Percentiles rank a stretch among this genome's conserved stretches.
Evolutionary conservation across 2,329 filamentous ascomycete species (phyloP).

Genomic region (Zymoseptoria passerinii): DNA sequence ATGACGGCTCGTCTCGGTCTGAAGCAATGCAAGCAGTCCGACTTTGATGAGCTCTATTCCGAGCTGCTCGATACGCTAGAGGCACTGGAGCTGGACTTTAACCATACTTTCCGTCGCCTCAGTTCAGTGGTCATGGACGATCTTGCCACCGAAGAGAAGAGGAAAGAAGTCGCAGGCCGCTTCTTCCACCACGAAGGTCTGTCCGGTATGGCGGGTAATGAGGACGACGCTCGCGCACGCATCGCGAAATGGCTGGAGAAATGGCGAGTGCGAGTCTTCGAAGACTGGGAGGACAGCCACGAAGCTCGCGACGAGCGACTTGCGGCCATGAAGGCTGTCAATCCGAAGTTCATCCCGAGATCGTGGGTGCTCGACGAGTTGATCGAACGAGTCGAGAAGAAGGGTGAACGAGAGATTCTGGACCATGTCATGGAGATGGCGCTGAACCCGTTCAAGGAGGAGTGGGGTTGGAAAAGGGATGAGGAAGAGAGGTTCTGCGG

Average conservation of each 20-base stretch:
- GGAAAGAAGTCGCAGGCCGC: conserved; percentile 55
- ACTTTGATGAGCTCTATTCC: conserved; percentile 77
- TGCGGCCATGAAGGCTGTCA: conserved; percentile 70
- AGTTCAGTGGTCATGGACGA: conserved; percentile 55
- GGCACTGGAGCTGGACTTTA: conserved; percentile 78
- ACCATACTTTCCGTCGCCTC: conserved; percentile 82
- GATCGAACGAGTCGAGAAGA: conserved; percentile 79
- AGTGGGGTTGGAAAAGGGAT: conserved; percentile 57
- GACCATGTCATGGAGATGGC: conserved; percentile 73
- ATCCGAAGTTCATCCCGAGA: conserved; percentile 86
- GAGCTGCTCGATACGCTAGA: conserved; percentile 75
- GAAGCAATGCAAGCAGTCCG: conserved; percentile 56
- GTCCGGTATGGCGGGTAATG: conserved; percentile 48
- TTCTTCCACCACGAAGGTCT: conserved; percentile 77
- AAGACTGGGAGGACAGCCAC: conserved; percentile 62
- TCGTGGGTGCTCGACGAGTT: conserved; percentile 92
- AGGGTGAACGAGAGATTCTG: conserved; percentile 71
- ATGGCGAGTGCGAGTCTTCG: conserved; percentile 62
- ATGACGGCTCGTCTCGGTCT: conserved; percentile 77
- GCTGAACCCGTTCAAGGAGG: conserved; percentile 73
- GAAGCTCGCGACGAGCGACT: conserved; percentile 55
- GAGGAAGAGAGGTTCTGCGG: conserved; percentile 79
- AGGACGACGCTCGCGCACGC: conserved; percentile 56
- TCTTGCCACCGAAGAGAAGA: conserved; percentile 54
- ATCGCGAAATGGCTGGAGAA: conserved; percentile 73